Evolutionary conservation across 192 early-diverging fungal species (phyloP).

Genomic region (Coemansia guatemalensis): DNA sequence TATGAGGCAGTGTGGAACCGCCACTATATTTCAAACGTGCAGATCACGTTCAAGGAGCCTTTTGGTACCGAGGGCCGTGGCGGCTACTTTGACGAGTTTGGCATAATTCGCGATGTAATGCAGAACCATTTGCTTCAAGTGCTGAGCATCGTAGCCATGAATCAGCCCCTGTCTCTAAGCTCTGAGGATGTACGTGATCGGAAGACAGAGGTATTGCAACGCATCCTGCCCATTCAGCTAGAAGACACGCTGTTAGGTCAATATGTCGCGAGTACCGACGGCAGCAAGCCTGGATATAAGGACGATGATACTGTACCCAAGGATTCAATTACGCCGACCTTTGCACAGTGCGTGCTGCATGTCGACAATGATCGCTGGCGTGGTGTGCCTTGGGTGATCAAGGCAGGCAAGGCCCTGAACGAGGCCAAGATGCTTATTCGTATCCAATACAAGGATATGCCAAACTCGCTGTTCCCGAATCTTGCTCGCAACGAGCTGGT

Average conservation of each 20-base stretch:
- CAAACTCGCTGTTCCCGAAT: constrained; percentile 72
- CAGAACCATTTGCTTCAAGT: constrained; percentile 94
- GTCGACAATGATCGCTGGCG: constrained; percentile 94
- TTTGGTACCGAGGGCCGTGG: constrained; percentile 96
- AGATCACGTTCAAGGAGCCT: constrained; percentile 97
- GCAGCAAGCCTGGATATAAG: constrained; percentile 81
- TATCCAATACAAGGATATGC: constrained; percentile 91
- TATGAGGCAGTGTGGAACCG: constrained; percentile 93
- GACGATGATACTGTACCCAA: constrained; percentile 88
- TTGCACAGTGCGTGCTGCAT: constrained; percentile 79
- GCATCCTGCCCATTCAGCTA: constrained; percentile 69
- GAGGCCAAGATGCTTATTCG: constrained; percentile 90
- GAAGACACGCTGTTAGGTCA: constrained; percentile 88
- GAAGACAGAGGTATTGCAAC: constrained; percentile 85
- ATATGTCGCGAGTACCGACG: constrained; percentile 76
- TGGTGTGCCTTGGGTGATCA: constrained; percentile 64
- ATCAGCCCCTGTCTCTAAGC: constrained; percentile 77
- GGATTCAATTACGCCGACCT: constrained; percentile 84
- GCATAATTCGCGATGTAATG: constrained; percentile 95
- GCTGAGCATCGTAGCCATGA: constrained; percentile 90
- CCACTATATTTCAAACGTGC: constrained; percentile 84
- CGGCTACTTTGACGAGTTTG: constrained; percentile 98
- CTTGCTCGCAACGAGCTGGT: constrained; percentile 91
- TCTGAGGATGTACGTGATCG: constrained; percentile 92
- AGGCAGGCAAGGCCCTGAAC: constrained; percentile 85